Evolutionary conservation across 2,329 filamentous ascomycete genomes (phyloP), one percentile per base, ranked within the genome.

Genomic region (Monosporascus sp.): DNA sequence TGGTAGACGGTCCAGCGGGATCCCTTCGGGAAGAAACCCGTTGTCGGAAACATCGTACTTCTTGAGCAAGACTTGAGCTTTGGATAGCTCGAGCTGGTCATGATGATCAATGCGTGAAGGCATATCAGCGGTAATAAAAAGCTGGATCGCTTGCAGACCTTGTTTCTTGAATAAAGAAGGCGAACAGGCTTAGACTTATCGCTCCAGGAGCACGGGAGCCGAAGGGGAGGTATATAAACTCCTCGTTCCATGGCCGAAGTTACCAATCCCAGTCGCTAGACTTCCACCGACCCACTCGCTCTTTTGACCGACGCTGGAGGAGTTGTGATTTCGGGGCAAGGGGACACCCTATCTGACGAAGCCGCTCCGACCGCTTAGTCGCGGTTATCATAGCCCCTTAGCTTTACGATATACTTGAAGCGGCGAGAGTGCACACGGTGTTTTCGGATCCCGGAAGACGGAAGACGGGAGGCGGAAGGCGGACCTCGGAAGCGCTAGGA

Each of bases 1-100:
- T 7, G 82, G 76, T 17, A 89, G 73, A 35, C 72, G 63, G 45
- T 80, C 75, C 17, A 88, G 72, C 4, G 86, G 86, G 14, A 77
- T 68, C 48, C 82, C 75, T 37, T 78, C 69, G 1, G 86, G 83
- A 37, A 89, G 78, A 68, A 89, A 89, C 46, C 85, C 86, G 67
- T 78, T 66, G 26, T 64, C 59, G 8, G 79, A 76, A 63, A 79
- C 68, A 51, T 77, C 78, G 65, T 83, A 84, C 63, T 82, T 75
- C 54, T 75, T 72, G 24, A 77, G 74, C 8, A 54, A 22, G 3
- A 15, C 24, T 40, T 41, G 20, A 17, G 20, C 53, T 15, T 4
- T 45, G 43, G 20, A 20, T 43, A 28, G 20, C 28, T 40, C 40
- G n/a, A 22, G 15, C 35, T 17, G 15, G 17, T 15, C 14, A 11